These are phyloP conservation scores for Thamnidium elegans DNA, from an alignment of 192 early-diverging fungal genomes.

Conservation along the genomic window DNA sequence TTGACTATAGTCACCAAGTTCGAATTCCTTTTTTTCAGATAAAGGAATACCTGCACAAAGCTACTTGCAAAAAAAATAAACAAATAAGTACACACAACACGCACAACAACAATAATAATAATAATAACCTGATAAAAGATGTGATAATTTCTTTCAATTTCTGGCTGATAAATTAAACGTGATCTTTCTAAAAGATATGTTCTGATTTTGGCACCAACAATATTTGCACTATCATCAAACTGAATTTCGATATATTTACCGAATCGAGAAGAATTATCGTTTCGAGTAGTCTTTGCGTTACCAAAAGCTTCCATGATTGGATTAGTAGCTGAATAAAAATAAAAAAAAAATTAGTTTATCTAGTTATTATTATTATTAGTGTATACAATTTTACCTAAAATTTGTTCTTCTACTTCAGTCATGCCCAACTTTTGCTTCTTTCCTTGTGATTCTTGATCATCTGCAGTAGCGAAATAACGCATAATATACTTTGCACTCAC, in stretches of 20 bases:
- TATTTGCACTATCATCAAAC: conserved; percentile 80
- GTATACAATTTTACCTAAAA: conserved; percentile 49
- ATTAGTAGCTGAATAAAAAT: conserved; percentile 73
- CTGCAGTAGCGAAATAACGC: conserved; percentile 89
- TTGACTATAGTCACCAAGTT: conserved; percentile 67
- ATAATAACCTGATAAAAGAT: conserved; percentile 88
- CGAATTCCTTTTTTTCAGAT: conserved; percentile 79
- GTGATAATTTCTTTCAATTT: conserved; percentile 95
- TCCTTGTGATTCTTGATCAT: conserved; percentile 57
- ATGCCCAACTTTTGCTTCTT: conserved; percentile 49
- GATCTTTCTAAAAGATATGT: conserved; percentile 97
- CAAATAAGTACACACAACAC: background rate
- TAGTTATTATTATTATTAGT: background rate
- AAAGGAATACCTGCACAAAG: conserved; percentile 87
- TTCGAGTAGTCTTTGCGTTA: conserved; percentile 98
- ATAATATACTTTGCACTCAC: conserved; percentile 96
- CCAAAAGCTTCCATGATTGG: conserved; percentile 99
- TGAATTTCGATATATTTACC: conserved; percentile 98
- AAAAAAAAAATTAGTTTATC: background rate
- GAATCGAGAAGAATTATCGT: conserved; percentile 98
- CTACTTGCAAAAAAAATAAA: conserved; percentile 27
- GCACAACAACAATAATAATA: background rate
- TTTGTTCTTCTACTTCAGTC: conserved; percentile 78
- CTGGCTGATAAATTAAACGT: conserved; percentile 91
- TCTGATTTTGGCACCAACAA: conserved; percentile 91